Conservation (phyloP, 1,139 yeast species). For the Kurtzmaniella quercitrusa region DNA sequence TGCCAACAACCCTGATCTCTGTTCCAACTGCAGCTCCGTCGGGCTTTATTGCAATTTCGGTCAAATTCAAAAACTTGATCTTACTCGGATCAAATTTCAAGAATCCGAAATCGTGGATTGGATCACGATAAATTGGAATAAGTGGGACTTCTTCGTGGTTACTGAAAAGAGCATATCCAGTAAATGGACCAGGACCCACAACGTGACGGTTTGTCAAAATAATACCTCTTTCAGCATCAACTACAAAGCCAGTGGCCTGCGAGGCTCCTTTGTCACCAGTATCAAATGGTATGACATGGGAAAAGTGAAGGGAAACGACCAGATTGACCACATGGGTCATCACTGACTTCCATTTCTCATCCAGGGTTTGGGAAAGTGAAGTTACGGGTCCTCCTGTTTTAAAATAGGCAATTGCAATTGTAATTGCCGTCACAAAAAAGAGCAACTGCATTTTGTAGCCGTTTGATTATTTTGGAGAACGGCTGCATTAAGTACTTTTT, state of each 20-base stretch:
- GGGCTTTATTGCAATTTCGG: slow-evolving; percentile 67
- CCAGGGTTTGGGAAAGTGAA: too few relatives aligned
- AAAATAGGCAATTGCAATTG: not conserved
- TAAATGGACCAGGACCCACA: slow-evolving; percentile 91
- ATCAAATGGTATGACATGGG: slow-evolving; percentile 84
- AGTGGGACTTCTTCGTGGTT: slow-evolving; percentile 93
- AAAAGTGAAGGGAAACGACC: slow-evolving; percentile 85
- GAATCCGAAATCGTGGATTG: slow-evolving; percentile 83
- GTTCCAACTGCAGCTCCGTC: slow-evolving; percentile 84
- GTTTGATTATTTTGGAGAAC: too few relatives aligned
- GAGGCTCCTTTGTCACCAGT: slow-evolving; percentile 78
- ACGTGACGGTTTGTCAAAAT: slow-evolving; percentile 91
- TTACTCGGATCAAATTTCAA: slow-evolving; percentile 68
- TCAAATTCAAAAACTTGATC: slow-evolving; percentile 70
- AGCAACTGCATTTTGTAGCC: too few relatives aligned
- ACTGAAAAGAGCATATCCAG: slow-evolving; percentile 87
- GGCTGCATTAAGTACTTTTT: too few relatives aligned
- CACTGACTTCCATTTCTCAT: slow-evolving; percentile 69
- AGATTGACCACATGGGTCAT: slow-evolving; percentile 78
- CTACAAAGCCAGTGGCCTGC: slow-evolving; percentile 94
- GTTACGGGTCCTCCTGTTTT: too few relatives aligned
- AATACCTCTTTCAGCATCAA: slow-evolving; percentile 74
- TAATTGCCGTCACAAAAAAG: too few relatives aligned
- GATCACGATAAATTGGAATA: slow-evolving; percentile 77
- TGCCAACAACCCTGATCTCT: slow-evolving; percentile 91